Conservation (phyloP, 2,329 filamentous ascomycete genomes). For the Sarocladiaceae sp. region DNA sequence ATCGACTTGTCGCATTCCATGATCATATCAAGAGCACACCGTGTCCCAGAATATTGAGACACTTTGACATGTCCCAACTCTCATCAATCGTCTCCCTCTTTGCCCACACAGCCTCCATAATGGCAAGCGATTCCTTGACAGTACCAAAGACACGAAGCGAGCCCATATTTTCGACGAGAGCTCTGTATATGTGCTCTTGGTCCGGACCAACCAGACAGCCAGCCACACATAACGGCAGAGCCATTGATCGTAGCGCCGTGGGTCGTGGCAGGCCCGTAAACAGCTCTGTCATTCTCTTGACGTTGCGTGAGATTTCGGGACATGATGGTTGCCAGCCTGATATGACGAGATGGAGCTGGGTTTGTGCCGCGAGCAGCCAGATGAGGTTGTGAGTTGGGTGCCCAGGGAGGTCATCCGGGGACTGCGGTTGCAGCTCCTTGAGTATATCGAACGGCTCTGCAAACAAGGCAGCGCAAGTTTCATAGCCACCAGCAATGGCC, state of each 20-base stretch:
- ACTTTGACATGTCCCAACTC: constrained; percentile 40
- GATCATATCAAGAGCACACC: constrained; percentile 26
- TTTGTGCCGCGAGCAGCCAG: constrained; percentile 44
- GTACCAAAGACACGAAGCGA: constrained; percentile 41
- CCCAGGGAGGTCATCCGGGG: constrained; percentile 1
- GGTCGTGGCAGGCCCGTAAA: constrained; percentile 26
- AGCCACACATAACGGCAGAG: constrained; percentile 38
- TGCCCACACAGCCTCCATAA: constrained; percentile 45
- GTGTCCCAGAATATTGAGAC: constrained; percentile 36
- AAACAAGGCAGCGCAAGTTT: neutral
- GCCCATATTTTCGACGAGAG: constrained; percentile 35
- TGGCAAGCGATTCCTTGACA: constrained; percentile 34
- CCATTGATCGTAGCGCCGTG: constrained; percentile 29
- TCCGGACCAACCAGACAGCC: constrained; percentile 34
- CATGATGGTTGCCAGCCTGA: constrained; percentile 47
- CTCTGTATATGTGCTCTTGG: constrained; percentile 38
- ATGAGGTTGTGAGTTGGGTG: constrained; percentile 21
- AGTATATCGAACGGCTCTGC: constrained; percentile 18
- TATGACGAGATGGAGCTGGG: constrained; percentile 44
- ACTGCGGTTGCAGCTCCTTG: constrained; percentile 21
- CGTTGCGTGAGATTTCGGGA: constrained; percentile 31
- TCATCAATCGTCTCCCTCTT: constrained; percentile 33
- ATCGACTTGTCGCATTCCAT: neutral
- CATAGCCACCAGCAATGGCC: neutral
- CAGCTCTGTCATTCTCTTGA: constrained; percentile 29